Evolutionary conservation across 495 filamentous ascomycete species (phyloP).

Genomic region (Lentithecium fluviatile): DNA sequence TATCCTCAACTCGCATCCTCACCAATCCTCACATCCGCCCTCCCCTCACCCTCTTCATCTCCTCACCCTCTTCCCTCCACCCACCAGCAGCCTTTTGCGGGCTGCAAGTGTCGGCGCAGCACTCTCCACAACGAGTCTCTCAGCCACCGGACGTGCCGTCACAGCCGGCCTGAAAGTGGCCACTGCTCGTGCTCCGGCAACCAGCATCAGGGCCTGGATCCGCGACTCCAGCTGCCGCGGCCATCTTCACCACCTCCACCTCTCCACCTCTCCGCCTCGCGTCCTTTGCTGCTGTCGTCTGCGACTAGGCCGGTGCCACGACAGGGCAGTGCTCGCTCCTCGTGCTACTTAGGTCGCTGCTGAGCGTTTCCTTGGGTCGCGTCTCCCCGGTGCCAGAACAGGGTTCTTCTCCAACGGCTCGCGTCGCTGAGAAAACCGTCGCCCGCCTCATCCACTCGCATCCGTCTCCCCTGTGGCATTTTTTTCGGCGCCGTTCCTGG

Average conservation of each 20-base stretch:
- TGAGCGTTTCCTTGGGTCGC: not conserved
- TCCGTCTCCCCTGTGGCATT: constrained; percentile 21
- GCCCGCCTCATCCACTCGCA: not conserved
- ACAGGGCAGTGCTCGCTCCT: constrained; percentile 1
- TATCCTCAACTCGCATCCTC: not conserved
- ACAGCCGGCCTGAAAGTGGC: constrained; percentile 27
- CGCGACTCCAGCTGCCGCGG: not conserved
- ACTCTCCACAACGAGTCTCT: not conserved
- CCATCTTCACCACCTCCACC: not conserved
- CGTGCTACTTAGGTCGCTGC: not conserved
- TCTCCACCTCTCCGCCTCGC: not conserved
- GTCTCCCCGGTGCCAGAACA: not conserved
- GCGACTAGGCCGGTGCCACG: not conserved
- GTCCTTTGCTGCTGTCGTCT: not conserved
- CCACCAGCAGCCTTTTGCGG: not conserved
- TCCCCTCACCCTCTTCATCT: not conserved
- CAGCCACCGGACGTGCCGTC: constrained; percentile 2
- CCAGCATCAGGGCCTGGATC: not conserved
- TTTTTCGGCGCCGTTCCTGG: constrained; percentile 22
- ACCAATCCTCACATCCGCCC: constrained; percentile 1
- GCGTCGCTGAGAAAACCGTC: constrained; percentile 13
- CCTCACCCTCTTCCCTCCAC: not conserved
- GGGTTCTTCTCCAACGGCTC: constrained; percentile 1
- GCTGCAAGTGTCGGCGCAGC: not conserved
- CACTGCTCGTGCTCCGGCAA: constrained; percentile 19